These are phyloP conservation scores for Aaosphaeria arxii DNA, from an alignment of 2,329 filamentous ascomycete species.

Conservation along the genomic window DNA sequence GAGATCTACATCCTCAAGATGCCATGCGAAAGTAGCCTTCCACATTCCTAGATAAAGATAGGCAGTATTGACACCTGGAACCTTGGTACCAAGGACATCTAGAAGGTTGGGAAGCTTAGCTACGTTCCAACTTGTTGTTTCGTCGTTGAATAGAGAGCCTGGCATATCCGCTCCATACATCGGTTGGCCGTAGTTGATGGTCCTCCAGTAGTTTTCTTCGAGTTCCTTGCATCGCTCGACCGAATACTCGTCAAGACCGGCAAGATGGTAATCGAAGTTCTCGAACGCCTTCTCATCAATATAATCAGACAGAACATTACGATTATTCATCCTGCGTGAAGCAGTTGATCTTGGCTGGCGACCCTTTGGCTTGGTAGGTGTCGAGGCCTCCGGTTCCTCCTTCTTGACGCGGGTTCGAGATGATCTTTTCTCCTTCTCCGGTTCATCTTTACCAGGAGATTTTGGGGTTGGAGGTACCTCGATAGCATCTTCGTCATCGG, in stretches of 20 bases:
- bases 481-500: slow-evolving; percentile 24
- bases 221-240: slow-evolving; percentile 90
- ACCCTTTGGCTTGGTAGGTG: slow-evolving; percentile 55
- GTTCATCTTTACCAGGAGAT: slow-evolving; percentile 42
- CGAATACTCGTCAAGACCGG: slow-evolving; percentile 80
- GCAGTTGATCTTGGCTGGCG: slow-evolving; percentile 54
- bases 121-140: slow-evolving; percentile 84
- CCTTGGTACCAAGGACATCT: slow-evolving; percentile 90
- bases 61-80: slow-evolving; percentile 95
- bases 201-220: slow-evolving; percentile 96
- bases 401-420: slow-evolving; percentile 25
- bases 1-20: slow-evolving; percentile 95
- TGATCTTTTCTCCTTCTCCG: slow-evolving; percentile 33
- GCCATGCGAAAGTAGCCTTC: slow-evolving; percentile 99
- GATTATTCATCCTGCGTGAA: slow-evolving; percentile 82
- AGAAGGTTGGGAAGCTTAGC: slow-evolving; percentile 91
- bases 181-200: slow-evolving; percentile 87
- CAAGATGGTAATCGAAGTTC: slow-evolving; percentile 85
- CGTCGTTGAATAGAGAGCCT: slow-evolving; percentile 88
- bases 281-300: slow-evolving; percentile 90
- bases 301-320: slow-evolving; percentile 70
- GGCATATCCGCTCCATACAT: slow-evolving; percentile 97
- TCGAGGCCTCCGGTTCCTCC: slow-evolving; percentile 38
- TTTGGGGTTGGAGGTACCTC: slow-evolving; percentile 42
- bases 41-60: slow-evolving; percentile 99